Evolutionary conservation across 2,329 filamentous ascomycete species (phyloP), one percentile per base, ranked within the genome.

Genomic region (Cladobotryum protrusum): DNA sequence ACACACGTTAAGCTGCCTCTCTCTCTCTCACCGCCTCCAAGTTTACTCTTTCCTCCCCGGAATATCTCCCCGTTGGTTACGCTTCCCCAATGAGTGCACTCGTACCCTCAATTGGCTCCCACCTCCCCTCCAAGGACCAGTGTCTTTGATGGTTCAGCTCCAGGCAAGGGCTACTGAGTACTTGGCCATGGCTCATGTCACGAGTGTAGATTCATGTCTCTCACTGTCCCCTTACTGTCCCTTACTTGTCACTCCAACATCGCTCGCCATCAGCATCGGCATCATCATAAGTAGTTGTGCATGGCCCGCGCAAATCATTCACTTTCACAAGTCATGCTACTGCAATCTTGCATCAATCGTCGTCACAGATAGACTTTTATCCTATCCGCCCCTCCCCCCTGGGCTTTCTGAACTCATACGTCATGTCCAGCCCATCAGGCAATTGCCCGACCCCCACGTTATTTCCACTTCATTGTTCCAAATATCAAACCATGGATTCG

Each of bases 401-500:
- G n/a, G n/a, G n/a, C n/a, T n/a, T 37, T 12, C 17, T 43, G 17
- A 18, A 34, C 12, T 36, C 46, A 13, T n/a, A 29, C 15, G 42
- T 18, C 34, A 48, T 48, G 42, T 20, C 34, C 35, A 32, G 42
- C 24, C 34, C 35, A 32, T 52, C 48, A 17, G 9, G 8, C n/a
- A 29, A 29, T 9, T 29, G 19, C 36, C 46, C 33, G 37, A 11
- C 40, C 43, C 15, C 24, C 19, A 17, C 40, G 17, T 15, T 36
- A 6, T 32, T 14, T 17, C 12, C 14, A 42, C n/a, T n/a, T n/a
- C 36, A 35, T 9, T 17, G 12, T 43, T 29, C 24, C 24, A 29
- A 29, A 29, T 19, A 40, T 19, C 24, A 49, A 43, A 56, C 48
- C 49, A 67, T 68, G 64, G 60, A 56, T 47, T 59, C 58, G 55